Evolutionary conservation across 805 yeast species (phyloP), one percentile per base, ranked within the genome.

Genomic region (Candida gorgasii): DNA sequence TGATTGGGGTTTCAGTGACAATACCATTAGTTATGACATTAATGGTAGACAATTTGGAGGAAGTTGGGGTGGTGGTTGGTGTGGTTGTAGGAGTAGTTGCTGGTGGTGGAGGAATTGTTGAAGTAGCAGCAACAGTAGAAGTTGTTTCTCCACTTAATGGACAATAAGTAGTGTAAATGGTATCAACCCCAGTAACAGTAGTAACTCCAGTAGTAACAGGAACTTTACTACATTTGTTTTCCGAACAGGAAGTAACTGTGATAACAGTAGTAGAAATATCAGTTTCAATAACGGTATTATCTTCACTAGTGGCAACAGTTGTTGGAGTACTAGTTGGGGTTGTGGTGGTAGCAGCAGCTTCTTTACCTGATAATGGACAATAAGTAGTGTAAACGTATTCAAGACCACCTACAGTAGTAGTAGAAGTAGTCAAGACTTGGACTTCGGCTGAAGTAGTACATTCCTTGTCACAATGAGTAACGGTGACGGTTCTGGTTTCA

Each of bases 21-120:
- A 70, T 69, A 52, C 67, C 66, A 51, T 65, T 56, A 19, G 74
- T 65, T 40, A 70, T 69, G n/a, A 69, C 76, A 47, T 70, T 60
- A 32, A 69, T 53, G 37, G 49, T 34, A 17, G 47, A 19, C 17
- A 36, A 22, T 35, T 29, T 24, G 7, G 29, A 9, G 12, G 38
- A 30, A 24, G 35, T n/a, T 6, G 39, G n/a, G 24, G 32, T 28
- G 17, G 45, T 23, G 15, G 45, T 43, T 20, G 45, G 14, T 11
- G 8, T 22, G 13, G 3, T 28, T 17, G 36, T 22, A 5, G 43
- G 9, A 32, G 52, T 36, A 32, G 50, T 20, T 27, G 27, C 20
- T 3, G 34, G 22, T 8, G 30, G 17, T 12, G 45, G 37, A 13
- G 29, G 38, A 20, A 44, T 36, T 14, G 49, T 26, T 34, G 37